Evolutionary conservation across 495 filamentous ascomycete genomes (phyloP), one percentile per base, ranked within the genome.

Genomic region (Xylaria telfairii): DNA sequence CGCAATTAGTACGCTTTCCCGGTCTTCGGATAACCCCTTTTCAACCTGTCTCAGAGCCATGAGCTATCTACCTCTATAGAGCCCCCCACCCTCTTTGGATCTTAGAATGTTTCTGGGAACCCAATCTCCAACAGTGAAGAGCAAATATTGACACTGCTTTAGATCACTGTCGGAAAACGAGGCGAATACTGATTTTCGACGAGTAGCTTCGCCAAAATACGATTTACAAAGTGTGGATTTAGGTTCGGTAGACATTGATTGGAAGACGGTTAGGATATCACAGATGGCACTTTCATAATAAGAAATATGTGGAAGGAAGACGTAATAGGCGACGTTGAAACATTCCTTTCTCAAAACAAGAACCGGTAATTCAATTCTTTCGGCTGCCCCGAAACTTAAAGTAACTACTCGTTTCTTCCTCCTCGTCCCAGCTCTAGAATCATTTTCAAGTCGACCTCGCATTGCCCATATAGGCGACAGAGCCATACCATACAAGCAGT

Each of bases 131-230:
- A 57, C 24, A 5, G 12, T 44, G n/a, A 60, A 13, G 5, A 44
- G 10, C 17, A 51, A 17, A 61, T 62, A 30, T 15, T 71, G 17
- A 71, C 44, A 8, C 17, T 51, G 19, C 6, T 54, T 24, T 56
- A 67, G 67, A 95, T 93, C 69, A 97, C 96, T 12, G 92, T 98
- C 24, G 95, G 96, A 66, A 91, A 91, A 76, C 84, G 92, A 72
- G 89, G 92, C 17, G 72, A 73, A 19, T 21, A 4, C 24, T 13
- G 34, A 65, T 30, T 47, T 12, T 17, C 17, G 2, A 37, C 30
- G 24, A 54, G 13, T 15, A 9, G 24, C 2, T 47, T 39, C 19
- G 10, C 12, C 26, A 17, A 19, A 17, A n/a, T n/a, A n/a, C n/a
- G n/a, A n/a, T n/a, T n/a, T n/a, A n/a, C n/a, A n/a, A n/a, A n/a